Evolutionary conservation across 2,329 filamentous ascomycete species (phyloP), one percentile per base, ranked within the genome.

Genomic region (Neophaeococcomyces mojaviensis): DNA sequence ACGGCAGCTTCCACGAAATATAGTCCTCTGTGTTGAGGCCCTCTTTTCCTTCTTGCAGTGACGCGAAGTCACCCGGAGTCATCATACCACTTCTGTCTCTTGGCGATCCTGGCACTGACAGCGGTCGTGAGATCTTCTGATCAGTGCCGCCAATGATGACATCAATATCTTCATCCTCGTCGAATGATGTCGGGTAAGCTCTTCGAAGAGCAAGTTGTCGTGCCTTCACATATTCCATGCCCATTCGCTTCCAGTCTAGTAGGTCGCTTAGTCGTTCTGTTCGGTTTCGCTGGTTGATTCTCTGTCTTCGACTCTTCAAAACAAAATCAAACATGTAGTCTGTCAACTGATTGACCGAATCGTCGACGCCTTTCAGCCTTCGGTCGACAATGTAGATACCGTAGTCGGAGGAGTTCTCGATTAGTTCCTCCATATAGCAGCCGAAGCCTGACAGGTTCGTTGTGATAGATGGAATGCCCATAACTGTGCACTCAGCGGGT

Each of bases 301-400:
- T 86, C 68, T 98, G 92, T 50, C 92, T 82, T 48, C 88, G 85
- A 67, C 86, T 94, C 80, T 98, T 98, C 62, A 77, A 78, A 51
- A 85, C 84, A 63, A 96, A 98, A 38, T 97, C 88, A 62, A 82
- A 92, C 90, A 98, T 97, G 71, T 79, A 86, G 18, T 86, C 81
- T 12, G 88, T 83, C 52, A 97, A 79, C 69, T 97, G 88, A 68
- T 97, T 96, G 63, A 97, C 89, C 7, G 88, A 95, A 65, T 97
- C 92, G 61, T 98, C 92, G 1, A 98, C 84, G 22, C 89, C 90
- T 77, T 97, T 97, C 70, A 81, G 85, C 39, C 92, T 82, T 47
- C 92, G 86, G 64, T 98, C 92, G 37, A 98, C 89, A 65, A 98
- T 97, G 73, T 97, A 97, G 68, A 98, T 97, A 55, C 92, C 92